Conservation (phyloP, 139 green algal genomes). For the Trebouxia sp. region DNA sequence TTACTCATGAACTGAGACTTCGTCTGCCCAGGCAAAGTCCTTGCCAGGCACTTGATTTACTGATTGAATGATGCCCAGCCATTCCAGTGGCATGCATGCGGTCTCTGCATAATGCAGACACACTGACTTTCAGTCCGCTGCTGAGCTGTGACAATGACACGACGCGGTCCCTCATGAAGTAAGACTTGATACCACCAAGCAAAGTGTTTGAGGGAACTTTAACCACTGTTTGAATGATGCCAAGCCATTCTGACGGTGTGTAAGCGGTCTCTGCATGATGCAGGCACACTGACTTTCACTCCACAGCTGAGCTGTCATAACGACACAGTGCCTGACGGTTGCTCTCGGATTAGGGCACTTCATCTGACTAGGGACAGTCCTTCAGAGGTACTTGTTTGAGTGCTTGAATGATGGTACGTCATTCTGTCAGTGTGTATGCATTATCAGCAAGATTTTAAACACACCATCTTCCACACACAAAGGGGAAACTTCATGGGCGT, state of each 20-base stretch:
- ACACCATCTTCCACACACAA: too few relatives aligned
- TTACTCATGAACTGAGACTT: too few relatives aligned
- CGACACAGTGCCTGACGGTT: background rate
- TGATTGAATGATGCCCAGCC: background rate
- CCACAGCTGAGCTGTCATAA: background rate
- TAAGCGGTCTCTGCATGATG: background rate
- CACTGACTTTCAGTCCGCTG: background rate
- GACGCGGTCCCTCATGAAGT: too few relatives aligned
- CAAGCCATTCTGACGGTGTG: background rate
- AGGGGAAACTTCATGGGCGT: too few relatives aligned
- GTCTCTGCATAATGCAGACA: background rate
- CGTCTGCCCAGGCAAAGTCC: background rate
- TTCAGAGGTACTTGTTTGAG: background rate
- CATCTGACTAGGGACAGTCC: background rate
- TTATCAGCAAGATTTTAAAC: background rate
- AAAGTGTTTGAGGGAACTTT: background rate
- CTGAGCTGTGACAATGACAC: background rate
- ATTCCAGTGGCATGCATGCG: background rate
- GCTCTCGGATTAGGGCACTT: too few relatives aligned
- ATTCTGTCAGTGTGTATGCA: background rate
- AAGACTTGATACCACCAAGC: too few relatives aligned
- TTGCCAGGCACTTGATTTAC: background rate
- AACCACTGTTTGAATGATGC: background rate
- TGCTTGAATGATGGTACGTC: background rate
- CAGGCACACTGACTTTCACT: background rate